Evolutionary conservation across 1,139 yeast genomes (phyloP).

Genomic region (Kodamaea derodonti): DNA sequence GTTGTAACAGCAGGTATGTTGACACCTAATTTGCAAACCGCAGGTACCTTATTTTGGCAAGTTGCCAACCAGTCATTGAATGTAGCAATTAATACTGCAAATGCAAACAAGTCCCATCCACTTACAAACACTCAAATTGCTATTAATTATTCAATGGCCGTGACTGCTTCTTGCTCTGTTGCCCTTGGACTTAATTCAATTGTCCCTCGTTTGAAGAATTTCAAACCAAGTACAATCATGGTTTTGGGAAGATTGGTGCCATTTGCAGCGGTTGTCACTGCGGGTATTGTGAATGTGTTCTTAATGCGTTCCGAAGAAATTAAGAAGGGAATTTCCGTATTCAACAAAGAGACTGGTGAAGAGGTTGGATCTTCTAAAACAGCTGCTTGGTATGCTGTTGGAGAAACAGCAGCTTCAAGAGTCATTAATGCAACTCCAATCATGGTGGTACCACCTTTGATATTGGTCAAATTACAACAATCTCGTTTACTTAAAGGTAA

Average conservation of each 20-base stretch:
- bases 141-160: conserved; percentile 82
- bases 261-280: conserved; percentile 96
- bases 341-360: conserved; percentile 55
- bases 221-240: conserved; percentile 65
- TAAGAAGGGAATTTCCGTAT: conserved; percentile 76
- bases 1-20: conserved; percentile 97
- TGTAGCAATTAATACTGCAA: conserved; percentile 94
- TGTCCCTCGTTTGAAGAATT: conserved; percentile 72
- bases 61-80: conserved; percentile 93
- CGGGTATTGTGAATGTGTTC: conserved; percentile 90
- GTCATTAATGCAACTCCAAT: conserved; percentile 95
- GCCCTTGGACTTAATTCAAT: conserved; percentile 88
- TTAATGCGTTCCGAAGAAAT: conserved; percentile 95
- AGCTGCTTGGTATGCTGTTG: conserved; percentile 91
- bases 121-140: conserved; percentile 71
- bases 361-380: conserved; percentile 73
- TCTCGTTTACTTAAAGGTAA: conserved; percentile 60
- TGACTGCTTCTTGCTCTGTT: conserved; percentile 89
- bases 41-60: conserved; percentile 95
- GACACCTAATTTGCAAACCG: conserved; percentile 86
- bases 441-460: conserved; percentile 91
- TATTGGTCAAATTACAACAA: conserved; percentile 72
- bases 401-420: conserved; percentile 92
- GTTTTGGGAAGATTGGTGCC: conserved; percentile 86
- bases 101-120: conserved; percentile 93